These are phyloP conservation scores for Actinomortierella ambigua DNA, from an alignment of 371 early-diverging fungal genomes.

Conservation along the genomic window DNA sequence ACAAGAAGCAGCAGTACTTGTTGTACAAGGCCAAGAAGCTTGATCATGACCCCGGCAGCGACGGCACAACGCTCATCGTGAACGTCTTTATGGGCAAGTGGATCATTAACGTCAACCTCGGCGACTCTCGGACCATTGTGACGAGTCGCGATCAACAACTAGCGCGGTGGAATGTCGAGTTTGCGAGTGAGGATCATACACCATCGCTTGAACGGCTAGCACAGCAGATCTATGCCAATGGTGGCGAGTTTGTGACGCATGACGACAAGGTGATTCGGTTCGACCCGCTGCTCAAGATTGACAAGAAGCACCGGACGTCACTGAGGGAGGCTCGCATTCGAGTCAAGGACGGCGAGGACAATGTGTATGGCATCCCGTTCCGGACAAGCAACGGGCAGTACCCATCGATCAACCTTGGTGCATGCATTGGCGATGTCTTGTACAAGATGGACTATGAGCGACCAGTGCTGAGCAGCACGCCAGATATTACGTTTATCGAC, in stretches of 20 bases:
- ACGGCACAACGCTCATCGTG: slow-evolving; percentile 82
- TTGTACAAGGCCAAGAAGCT: slow-evolving; percentile 43
- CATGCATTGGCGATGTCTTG: slow-evolving; percentile 68
- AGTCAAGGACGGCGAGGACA: slow-evolving; percentile 48
- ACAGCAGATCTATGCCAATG: slow-evolving; percentile 65
- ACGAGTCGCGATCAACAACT: slow-evolving; percentile 50
- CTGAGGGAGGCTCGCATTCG: slow-evolving; percentile 67
- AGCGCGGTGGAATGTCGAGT: slow-evolving; percentile 60
- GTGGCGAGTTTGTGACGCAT: slow-evolving; percentile 70
- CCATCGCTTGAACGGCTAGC: slow-evolving; percentile 69
- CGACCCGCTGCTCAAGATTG: slow-evolving; percentile 50
- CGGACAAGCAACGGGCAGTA: slow-evolving; percentile 51
- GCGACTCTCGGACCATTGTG: slow-evolving; percentile 80
- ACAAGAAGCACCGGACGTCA: slow-evolving; percentile 57
- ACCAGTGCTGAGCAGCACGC: slow-evolving; percentile 62
- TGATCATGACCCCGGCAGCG: slow-evolving; percentile 63
- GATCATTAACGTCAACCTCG: slow-evolving; percentile 82
- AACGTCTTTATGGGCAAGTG: slow-evolving; percentile 76
- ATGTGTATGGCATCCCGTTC: slow-evolving; percentile 42
- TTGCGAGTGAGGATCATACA: slow-evolving; percentile 69
- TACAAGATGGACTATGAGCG: slow-evolving; percentile 62
- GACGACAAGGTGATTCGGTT: slow-evolving; percentile 69
- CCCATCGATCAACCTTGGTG: slow-evolving; percentile 65
- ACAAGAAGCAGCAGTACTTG: slow-evolving; percentile 54
- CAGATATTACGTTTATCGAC: slow-evolving; percentile 63